These are phyloP conservation scores for Bondarzewia mesenterica DNA, from an alignment of 1,284 basidiomycete genomes.

Conservation along the genomic window DNA sequence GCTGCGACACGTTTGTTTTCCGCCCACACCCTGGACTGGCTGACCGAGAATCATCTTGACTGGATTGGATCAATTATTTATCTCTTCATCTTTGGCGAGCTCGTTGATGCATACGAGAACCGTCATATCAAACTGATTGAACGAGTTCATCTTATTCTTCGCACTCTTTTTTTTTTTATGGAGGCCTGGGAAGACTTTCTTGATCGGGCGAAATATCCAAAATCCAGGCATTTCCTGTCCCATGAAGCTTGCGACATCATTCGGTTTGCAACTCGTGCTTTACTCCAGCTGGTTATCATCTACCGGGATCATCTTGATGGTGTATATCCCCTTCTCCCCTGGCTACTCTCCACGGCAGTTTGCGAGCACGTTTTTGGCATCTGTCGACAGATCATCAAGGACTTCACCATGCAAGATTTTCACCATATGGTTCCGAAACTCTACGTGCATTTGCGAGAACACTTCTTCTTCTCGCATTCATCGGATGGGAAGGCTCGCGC, in stretches of 20 bases:
- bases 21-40: conserved; percentile 10
- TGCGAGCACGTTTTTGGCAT: conserved; percentile 30
- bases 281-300: conserved; percentile 19
- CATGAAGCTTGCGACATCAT: conserved; percentile 24
- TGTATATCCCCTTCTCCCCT: conserved; percentile 19
- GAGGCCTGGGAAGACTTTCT: conserved; percentile 26
- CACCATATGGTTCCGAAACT: conserved; percentile 25
- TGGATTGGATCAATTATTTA: conserved; percentile 13
- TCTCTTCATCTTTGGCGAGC: conserved; percentile 18
- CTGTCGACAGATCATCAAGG: conserved; percentile 22
- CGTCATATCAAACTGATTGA: conserved; percentile 15
- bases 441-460: conserved; percentile 7
- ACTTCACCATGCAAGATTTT: conserved; percentile 29
- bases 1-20: conserved; percentile 26
- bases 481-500: conserved; percentile 8
- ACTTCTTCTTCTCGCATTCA: background rate
- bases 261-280: conserved; percentile 6
- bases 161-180: conserved; percentile 29
- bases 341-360: conserved; percentile 27
- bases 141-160: conserved; percentile 24
- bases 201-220: conserved; percentile 13
- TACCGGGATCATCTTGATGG: conserved; percentile 23
- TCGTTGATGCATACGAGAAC: conserved; percentile 19
- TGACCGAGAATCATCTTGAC: conserved; percentile 9
- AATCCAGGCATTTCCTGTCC: conserved; percentile 23